These are phyloP conservation scores for Pleurotus eryngii DNA, from an alignment of 768 basidiomycete genomes.

Conservation along the genomic window DNA sequence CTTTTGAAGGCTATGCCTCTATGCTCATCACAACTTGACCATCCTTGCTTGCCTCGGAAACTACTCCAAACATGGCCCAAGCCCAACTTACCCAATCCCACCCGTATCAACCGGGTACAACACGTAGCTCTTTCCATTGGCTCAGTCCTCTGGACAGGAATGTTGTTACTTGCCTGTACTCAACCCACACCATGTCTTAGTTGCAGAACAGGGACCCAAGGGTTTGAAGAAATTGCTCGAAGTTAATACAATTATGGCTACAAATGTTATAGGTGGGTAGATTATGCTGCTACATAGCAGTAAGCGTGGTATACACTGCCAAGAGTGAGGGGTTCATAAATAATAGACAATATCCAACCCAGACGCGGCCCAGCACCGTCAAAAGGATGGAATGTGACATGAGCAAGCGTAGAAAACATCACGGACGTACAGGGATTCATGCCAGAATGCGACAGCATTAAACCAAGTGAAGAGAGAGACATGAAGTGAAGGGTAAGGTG, in stretches of 20 bases:
- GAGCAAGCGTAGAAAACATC: neutral
- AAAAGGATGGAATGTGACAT: neutral
- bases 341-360: neutral
- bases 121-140: no score
- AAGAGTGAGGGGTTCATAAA: neutral
- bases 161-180: no score
- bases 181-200: no score
- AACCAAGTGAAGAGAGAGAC: neutral
- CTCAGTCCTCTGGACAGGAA: no score
- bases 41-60: no score
- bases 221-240: neutral
- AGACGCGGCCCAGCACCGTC: neutral
- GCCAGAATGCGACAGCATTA: neutral
- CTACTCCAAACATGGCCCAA: no score
- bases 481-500: neutral
- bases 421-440: neutral
- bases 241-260: neutral
- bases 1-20: no score
- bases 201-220: no score
- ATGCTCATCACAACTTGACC: no score
- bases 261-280: neutral
- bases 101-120: no score
- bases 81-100: no score
- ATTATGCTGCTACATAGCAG: constrained; percentile 1
- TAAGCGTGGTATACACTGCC: neutral